Base-by-base conservation (phyloP, 129 eudicot genomes). In the Centella asiatica region DNA sequence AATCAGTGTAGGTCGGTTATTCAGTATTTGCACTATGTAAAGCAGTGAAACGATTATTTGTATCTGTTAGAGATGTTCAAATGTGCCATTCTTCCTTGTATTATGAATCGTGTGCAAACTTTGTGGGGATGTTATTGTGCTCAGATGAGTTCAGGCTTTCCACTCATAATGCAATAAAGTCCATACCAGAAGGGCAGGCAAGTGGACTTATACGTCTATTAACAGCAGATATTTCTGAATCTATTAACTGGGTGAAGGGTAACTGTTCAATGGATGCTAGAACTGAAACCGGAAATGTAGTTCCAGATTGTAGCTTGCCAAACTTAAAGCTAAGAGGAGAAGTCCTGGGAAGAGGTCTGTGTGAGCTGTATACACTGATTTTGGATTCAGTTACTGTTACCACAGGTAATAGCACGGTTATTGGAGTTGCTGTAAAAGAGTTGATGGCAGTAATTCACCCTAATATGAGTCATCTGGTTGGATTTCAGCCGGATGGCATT, bases 101-200 rank as follows among this genome's bases (percentile, higher is more conserved):
- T 63, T 56, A 68, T 64, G 82, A 75, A 42, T 70, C 85, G 63
- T 70, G 69, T 81, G 72, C 83, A 65, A 85, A 78, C 57, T 82
- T 90, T 57, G 61, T 81, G 68, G 67, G 81, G 65, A 25, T 48
- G 66, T 28, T 93, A 54, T 63, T 87, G 47, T 82, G 86, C 79
- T 87, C 96, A 50, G 81, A 62, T 39, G 82, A 82, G 57, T 93
- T 93, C 31, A 78, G 85, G 71, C 71, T 67, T 70, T 81, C 95
- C 20, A 69, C 87, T 70, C 74, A 76, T 66, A 74, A 78, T 67
- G 96, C 96, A 24, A 55, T 85, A n/a, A 82, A 76, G 66, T 68
- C 84, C 47, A 82, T 93, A 58, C 99, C 96, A 0, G 99, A 82
- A 77, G 99, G 99, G 62, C 96, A 93, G 74, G 92, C 72, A 42